phyloP scores from a whole-genome alignment of 1,139 yeast genomes.

The Meyerozyma guilliermondii region DNA sequence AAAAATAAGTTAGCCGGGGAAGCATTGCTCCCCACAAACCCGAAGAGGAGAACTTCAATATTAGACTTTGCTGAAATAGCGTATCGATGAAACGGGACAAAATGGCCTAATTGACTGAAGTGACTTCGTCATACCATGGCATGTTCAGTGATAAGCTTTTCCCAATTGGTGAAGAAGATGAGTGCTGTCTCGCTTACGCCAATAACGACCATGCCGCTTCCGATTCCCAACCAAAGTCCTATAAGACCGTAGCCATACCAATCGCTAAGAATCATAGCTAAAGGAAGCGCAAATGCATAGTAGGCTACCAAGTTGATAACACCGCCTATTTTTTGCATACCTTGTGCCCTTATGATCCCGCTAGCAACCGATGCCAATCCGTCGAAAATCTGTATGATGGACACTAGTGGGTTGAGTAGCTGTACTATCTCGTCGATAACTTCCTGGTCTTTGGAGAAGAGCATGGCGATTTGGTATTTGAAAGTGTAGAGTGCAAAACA shows the following conservation, averaged over 20 bases:
- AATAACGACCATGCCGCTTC: slow-evolving; percentile 67
- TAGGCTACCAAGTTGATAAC: slow-evolving; percentile 70
- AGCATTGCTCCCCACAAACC: too few species aligned
- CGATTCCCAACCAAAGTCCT: slow-evolving; percentile 91
- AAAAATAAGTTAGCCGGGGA: background rate
- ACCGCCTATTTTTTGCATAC: slow-evolving; percentile 81
- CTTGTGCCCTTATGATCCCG: slow-evolving; percentile 83
- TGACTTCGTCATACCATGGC: background rate
- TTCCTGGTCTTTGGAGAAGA: slow-evolving; percentile 67
- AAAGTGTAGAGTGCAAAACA: slow-evolving; percentile 49
- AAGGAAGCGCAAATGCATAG: slow-evolving; percentile 58
- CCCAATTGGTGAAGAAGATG: slow-evolving; percentile 40
- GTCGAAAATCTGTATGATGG: slow-evolving; percentile 72
- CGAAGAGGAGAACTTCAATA: too few species aligned
- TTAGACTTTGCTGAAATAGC: too few species aligned
- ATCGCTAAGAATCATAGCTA: slow-evolving; percentile 63
- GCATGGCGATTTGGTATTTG: slow-evolving; percentile 51
- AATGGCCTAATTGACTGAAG: background rate
- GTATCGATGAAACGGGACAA: too few species aligned
- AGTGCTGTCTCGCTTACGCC: slow-evolving; percentile 52
- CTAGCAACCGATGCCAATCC: slow-evolving; percentile 80
- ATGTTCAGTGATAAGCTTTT: slow-evolving; percentile 20
- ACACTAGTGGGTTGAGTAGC: slow-evolving; percentile 64
- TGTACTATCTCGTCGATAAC: slow-evolving; percentile 46
- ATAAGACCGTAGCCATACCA: slow-evolving; percentile 44